Evolutionary conservation across 495 filamentous ascomycete species (phyloP), one percentile per base, ranked within the genome.

Genomic region (Penicillium silybi): DNA sequence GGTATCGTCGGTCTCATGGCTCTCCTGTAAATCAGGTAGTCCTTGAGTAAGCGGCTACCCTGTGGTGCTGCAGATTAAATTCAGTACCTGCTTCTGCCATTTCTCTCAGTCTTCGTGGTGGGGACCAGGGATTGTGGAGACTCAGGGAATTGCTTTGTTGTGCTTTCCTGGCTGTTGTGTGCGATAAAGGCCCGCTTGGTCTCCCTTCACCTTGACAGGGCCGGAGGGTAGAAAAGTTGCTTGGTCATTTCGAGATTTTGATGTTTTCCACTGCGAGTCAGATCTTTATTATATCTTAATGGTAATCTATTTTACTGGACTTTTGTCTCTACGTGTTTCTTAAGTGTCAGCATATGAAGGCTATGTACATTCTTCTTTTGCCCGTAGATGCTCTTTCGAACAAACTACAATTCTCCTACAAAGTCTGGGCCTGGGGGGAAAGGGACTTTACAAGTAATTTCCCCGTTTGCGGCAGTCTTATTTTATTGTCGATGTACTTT

Each of bases 1-100:
- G 71, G 63, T 56, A 46, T 74, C 40, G 65, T 72, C 60, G 69
- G 60, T 22, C 20, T 70, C 52, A 71, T 74, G 68, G 66, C 64
- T 54, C 52, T 74, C 41, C 64, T 74, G 51, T 74, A 71, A 66
- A 65, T 51, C 42, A 50, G 48, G 49, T 50, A 23, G 46, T 6
- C 17, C 29, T 27, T 41, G 46, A 52, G 8, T 23, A 6, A 50
- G 17, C 6, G 3, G 18, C 19, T 22, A 43, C 35, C 44, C 15
- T 34, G 17, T 16, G 32, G 44, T 23, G 23, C 19, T 9, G 48
- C 40, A n/a, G 19, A 44, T 13, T 3, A 20, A 43, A 43, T 19
- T 18, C 6, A n/a, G 22, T 29, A 26, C 39, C 56, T 35, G 43
- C 16, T 46, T 15, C 34, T 42, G 29, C 23, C 41, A 32, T 18